phyloP scores from a whole-genome alignment of 2,329 filamentous ascomycete genomes.

The Orbilia quercus region DNA sequence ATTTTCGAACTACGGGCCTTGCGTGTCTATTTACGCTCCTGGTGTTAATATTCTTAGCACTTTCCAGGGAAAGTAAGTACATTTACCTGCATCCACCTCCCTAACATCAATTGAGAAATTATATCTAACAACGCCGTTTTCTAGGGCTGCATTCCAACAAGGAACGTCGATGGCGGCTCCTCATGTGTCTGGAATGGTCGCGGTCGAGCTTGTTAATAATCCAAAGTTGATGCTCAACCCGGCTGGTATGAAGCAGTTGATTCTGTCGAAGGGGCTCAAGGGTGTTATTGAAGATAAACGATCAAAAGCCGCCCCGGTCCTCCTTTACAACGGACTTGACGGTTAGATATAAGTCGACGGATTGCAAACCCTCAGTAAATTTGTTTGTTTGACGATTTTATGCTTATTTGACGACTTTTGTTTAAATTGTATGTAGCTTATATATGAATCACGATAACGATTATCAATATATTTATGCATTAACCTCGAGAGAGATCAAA shows the following conservation, averaged over 20 bases:
- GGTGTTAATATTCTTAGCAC: slow-evolving; percentile 65
- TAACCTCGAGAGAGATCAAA: no score
- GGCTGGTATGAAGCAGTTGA: slow-evolving; percentile 14
- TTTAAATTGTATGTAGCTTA: no score
- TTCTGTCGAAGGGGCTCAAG: slow-evolving; percentile 27
- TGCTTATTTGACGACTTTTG: background rate
- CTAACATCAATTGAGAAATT: background rate
- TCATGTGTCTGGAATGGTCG: slow-evolving; percentile 33
- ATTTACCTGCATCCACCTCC: background rate
- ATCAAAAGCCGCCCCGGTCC: slow-evolving; percentile 4
- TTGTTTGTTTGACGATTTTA: no score
- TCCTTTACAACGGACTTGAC: slow-evolving; percentile 1
- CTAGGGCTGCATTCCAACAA: slow-evolving; percentile 59
- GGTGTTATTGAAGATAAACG: slow-evolving; percentile 12
- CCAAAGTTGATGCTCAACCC: slow-evolving; percentile 29
- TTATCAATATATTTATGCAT: no score
- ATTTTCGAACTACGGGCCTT: slow-evolving; percentile 63
- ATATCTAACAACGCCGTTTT: slow-evolving; percentile 7
- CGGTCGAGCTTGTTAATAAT: slow-evolving; percentile 40
- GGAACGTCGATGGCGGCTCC: slow-evolving; percentile 44
- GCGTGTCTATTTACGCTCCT: slow-evolving; percentile 63
- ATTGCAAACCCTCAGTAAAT: no score
- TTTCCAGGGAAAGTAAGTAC: slow-evolving; percentile 62
- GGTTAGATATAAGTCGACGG: no score
- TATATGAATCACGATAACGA: no score